phyloP scores from a whole-genome alignment of 2,329 filamentous ascomycete genomes.

The Tolypocladium inflatum region DNA sequence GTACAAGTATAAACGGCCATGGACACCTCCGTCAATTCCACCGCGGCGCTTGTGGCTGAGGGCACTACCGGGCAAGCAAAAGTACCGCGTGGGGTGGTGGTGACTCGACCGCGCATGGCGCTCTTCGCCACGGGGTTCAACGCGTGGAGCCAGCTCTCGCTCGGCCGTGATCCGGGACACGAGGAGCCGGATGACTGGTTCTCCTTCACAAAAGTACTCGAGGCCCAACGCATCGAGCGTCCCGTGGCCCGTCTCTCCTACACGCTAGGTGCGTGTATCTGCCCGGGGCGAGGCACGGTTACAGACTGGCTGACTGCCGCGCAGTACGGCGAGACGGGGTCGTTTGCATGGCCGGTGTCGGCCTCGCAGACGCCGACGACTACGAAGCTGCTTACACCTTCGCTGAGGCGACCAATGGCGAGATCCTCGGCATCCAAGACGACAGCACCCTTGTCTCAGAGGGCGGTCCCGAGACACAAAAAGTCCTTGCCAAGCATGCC shows the following conservation, averaged over 20 bases:
- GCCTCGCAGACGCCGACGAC: slow-evolving; percentile 3
- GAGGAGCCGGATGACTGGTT: slow-evolving; percentile 35
- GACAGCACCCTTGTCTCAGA: neutral
- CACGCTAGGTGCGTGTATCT: slow-evolving; percentile 33
- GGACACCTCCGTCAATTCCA: neutral
- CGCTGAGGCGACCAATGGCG: slow-evolving; percentile 8
- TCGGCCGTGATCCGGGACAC: slow-evolving; percentile 12
- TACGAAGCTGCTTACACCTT: slow-evolving; percentile 1
- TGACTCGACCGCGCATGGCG: slow-evolving; percentile 26
- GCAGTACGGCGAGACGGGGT: slow-evolving; percentile 11
- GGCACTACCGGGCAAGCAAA: neutral
- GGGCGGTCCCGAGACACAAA: neutral
- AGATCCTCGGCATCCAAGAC: slow-evolving; percentile 5
- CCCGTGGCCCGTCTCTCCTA: slow-evolving; percentile 29
- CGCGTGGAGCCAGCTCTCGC: slow-evolving; percentile 45
- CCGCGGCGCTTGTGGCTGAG: neutral
- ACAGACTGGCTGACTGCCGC: neutral
- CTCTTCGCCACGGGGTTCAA: slow-evolving; percentile 49
- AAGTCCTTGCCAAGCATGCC: slow-evolving; percentile 11
- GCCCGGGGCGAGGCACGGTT: neutral
- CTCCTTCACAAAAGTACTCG: slow-evolving; percentile 33
- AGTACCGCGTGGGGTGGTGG: neutral
- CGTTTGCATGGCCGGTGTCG: slow-evolving; percentile 12
- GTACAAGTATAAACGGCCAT: neutral
- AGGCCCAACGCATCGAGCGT: slow-evolving; percentile 21